A percentile compares a stretch with the other conserved stretches of the same genome.
phyloP scores from a whole-genome alignment of 768 basidiomycete genomes.

The Chlorophyllum brunneum region DNA sequence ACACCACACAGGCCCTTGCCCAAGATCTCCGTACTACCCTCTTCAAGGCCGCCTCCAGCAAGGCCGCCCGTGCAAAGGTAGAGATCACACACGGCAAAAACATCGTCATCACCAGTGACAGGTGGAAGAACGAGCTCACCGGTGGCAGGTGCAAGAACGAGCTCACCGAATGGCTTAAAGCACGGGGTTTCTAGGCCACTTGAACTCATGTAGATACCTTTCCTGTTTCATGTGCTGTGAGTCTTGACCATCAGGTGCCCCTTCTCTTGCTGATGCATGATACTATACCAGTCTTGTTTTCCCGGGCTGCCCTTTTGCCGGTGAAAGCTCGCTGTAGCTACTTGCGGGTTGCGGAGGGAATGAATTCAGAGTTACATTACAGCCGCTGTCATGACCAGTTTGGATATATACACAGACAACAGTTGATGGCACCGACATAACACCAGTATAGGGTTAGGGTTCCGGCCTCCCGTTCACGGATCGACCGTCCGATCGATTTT shows the following conservation, averaged over 20 bases:
- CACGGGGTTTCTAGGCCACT: slow-evolving; percentile 53
- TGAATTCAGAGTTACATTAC: background rate
- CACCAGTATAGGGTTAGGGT: slow-evolving; percentile 28
- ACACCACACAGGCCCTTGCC: slow-evolving; percentile 45
- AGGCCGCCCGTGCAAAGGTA: slow-evolving; percentile 47
- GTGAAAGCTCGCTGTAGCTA: slow-evolving; percentile 1
- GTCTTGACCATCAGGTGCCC: background rate
- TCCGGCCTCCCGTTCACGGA: slow-evolving; percentile 16
- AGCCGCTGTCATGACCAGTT: background rate
- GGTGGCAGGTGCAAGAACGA: slow-evolving; percentile 60
- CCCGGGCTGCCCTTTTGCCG: background rate
- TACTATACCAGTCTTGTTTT: background rate
- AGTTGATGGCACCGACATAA: slow-evolving; percentile 5
- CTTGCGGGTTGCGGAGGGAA: background rate
- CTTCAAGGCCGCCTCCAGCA: slow-evolving; percentile 42
- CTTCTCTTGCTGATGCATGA: background rate
- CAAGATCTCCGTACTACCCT: slow-evolving; percentile 51
- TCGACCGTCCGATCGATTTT: slow-evolving; percentile 16
- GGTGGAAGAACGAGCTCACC: slow-evolving; percentile 57
- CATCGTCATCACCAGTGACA: slow-evolving; percentile 57
- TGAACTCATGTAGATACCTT: slow-evolving; percentile 1
- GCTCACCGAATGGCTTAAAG: slow-evolving; percentile 59
- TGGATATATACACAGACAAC: background rate
- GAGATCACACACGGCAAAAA: slow-evolving; percentile 45
- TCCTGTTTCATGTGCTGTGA: background rate